Percentiles rank a stretch among this genome's conserved stretches.
Evolutionary conservation across 2,329 filamentous ascomycete genomes (phyloP).

Genomic region (Pseudogymnoascus sp.): DNA sequence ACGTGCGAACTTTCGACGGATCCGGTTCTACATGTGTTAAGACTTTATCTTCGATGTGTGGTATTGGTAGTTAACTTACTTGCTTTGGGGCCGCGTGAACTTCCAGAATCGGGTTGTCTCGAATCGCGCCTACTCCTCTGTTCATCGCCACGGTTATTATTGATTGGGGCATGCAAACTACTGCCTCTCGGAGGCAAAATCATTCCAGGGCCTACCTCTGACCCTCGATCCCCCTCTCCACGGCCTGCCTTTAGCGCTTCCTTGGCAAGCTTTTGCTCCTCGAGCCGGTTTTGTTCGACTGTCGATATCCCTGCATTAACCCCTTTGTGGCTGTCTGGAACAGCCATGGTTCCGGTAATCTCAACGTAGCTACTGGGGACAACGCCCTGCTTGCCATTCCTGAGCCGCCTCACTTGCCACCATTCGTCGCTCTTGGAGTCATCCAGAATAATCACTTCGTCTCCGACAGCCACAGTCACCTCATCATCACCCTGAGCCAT

Average conservation of each 20-base stretch:
- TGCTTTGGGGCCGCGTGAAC: slow-evolving; percentile 53
- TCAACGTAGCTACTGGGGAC: slow-evolving; percentile 96
- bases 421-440: slow-evolving; percentile 92
- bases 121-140: slow-evolving; percentile 68
- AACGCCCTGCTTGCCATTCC: slow-evolving; percentile 90
- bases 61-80: slow-evolving; percentile 48
- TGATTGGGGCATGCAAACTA: slow-evolving; percentile 62
- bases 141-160: slow-evolving; percentile 59
- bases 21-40: slow-evolving; percentile 61
- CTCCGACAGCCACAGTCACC: slow-evolving; percentile 80
- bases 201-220: slow-evolving; percentile 72
- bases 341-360: slow-evolving; percentile 60
- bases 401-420: slow-evolving; percentile 90
- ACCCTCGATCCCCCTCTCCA: slow-evolving; percentile 52
- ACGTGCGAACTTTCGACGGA: slow-evolving; percentile 71
- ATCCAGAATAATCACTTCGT: slow-evolving; percentile 86
- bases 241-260: slow-evolving; percentile 60
- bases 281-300: slow-evolving; percentile 69
- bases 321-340: slow-evolving; percentile 36
- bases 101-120: slow-evolving; percentile 50
- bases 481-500: slow-evolving; percentile 95
- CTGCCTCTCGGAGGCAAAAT: slow-evolving; percentile 70
- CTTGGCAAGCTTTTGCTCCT: slow-evolving; percentile 78
- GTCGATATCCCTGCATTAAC: slow-evolving; percentile 56
- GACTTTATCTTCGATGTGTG: not conserved